A percentile compares a stretch with the other conserved stretches of the same genome.
Evolutionary conservation across 768 basidiomycete species (phyloP).

Genomic region (Lentinula sp.): DNA sequence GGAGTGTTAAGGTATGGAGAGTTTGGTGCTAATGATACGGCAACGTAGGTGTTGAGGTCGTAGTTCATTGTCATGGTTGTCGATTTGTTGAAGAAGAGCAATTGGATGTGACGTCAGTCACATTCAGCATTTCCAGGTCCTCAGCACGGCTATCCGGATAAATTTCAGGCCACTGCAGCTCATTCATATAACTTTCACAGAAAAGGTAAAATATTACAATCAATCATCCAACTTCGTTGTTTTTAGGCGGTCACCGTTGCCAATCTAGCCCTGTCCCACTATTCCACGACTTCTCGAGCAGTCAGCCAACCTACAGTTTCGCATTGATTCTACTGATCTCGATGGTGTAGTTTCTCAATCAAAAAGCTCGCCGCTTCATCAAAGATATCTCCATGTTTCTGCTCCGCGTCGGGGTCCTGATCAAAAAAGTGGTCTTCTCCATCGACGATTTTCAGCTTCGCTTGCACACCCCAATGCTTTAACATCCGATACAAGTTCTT

Average conservation of each 20-base stretch:
- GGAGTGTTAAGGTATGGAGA: constrained; percentile 27
- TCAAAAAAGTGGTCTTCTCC: constrained; percentile 6
- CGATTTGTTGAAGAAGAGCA: neutral
- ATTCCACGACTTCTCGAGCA: too few relatives aligned
- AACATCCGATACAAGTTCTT: constrained; percentile 24
- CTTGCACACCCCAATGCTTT: constrained; percentile 20
- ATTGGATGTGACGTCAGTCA: neutral
- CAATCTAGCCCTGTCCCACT: too few relatives aligned
- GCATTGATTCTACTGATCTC: too few relatives aligned
- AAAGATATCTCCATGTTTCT: neutral
- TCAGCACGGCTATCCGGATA: too few relatives aligned
- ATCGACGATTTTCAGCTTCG: neutral
- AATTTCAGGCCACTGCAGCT: too few relatives aligned
- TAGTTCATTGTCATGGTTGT: constrained; percentile 22
- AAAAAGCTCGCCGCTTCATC: neutral
- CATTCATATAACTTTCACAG: too few relatives aligned
- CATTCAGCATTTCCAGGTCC: neutral
- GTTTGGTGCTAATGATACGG: constrained; percentile 30
- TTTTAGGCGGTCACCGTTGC: too few relatives aligned
- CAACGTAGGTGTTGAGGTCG: constrained; percentile 33
- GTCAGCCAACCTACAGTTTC: too few relatives aligned
- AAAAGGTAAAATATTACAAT: too few relatives aligned
- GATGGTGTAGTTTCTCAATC: neutral
- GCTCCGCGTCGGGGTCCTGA: neutral
- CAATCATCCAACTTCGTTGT: too few relatives aligned